Conservation (phyloP, 768 basidiomycete genomes). For the Collybiopsis luxurians region DNA sequence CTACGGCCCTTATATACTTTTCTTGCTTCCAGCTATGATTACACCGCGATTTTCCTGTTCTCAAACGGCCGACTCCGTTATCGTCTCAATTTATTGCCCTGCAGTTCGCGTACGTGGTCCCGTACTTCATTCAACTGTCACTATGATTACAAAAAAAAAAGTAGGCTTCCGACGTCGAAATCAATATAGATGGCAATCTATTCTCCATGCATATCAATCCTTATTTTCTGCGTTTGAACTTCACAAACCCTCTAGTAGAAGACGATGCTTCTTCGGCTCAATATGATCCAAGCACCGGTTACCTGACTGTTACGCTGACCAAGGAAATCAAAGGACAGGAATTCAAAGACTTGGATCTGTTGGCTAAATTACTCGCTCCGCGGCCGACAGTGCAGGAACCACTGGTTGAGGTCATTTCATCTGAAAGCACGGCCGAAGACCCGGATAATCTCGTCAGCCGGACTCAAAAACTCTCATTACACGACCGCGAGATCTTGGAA, state of each 20-base stretch:
- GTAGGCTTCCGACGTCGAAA: conserved; percentile 82
- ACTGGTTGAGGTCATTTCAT: conserved; percentile 60
- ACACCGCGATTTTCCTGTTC: conserved; percentile 73
- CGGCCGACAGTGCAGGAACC: conserved; percentile 34
- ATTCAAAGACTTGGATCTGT: conserved; percentile 76
- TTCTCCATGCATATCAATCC: conserved; percentile 79
- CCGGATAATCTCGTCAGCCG: conserved; percentile 40
- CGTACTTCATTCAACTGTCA: conserved; percentile 1
- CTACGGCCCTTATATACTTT: conserved; percentile 4
- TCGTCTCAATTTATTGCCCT: conserved; percentile 65
- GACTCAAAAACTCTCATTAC: conserved; percentile 46
- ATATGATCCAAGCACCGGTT: conserved; percentile 80
- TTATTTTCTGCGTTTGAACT: conserved; percentile 80
- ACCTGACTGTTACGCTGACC: conserved; percentile 67
- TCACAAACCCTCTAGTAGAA: conserved; percentile 61
- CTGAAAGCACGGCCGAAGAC: conserved; percentile 27
- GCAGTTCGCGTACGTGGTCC: conserved; percentile 57
- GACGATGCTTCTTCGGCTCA: conserved; percentile 69
- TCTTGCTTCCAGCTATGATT: conserved; percentile 51
- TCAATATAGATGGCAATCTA: conserved; percentile 67
- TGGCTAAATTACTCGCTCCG: conserved; percentile 77
- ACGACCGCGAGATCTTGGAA: conserved; percentile 56
- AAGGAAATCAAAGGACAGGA: conserved; percentile 65
- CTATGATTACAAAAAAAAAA: conserved; percentile 18
- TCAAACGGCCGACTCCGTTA: conserved; percentile 55